Evolutionary conservation across 352 stramenopile species (phyloP).

Genomic region (Elongisporangium undulatum): DNA sequence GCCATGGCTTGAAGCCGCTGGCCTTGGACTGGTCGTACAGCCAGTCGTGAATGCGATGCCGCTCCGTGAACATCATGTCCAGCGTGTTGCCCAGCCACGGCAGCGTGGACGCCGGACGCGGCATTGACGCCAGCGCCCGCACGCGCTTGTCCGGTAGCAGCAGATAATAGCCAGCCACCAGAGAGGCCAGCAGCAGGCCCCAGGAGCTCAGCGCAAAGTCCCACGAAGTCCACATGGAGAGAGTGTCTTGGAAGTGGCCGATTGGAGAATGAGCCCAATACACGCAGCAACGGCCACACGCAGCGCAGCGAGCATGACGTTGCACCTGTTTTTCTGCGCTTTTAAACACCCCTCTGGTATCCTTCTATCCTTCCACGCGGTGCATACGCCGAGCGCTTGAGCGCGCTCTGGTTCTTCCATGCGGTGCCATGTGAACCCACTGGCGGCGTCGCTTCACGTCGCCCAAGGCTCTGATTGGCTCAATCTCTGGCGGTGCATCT

Average conservation of each 20-base stretch:
- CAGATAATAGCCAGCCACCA: conserved; percentile 10
- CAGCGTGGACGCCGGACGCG: conserved; percentile 31
- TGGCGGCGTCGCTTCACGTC: neutral
- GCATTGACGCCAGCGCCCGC: conserved; percentile 27
- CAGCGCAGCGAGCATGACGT: neutral
- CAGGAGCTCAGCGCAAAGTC: neutral
- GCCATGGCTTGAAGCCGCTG: conserved; percentile 39
- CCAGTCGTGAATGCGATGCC: conserved; percentile 55
- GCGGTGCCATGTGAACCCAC: neutral
- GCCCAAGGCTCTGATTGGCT: neutral
- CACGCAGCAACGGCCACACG: no score
- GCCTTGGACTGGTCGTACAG: conserved; percentile 42
- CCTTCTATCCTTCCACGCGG: neutral
- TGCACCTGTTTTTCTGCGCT: neutral
- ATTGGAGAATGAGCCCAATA: neutral
- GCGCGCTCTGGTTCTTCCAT: no score
- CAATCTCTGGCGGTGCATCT: neutral
- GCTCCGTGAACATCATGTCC: conserved; percentile 36
- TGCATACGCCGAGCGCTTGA: no score
- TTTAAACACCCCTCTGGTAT: neutral
- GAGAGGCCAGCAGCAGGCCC: neutral
- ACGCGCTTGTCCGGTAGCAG: conserved; percentile 17
- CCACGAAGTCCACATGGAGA: neutral
- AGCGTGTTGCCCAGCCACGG: conserved; percentile 54
- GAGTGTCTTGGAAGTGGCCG: neutral